Evolutionary conservation across 2,329 filamentous ascomycete species (phyloP).

Genomic region (Stylonectria norvegica): DNA sequence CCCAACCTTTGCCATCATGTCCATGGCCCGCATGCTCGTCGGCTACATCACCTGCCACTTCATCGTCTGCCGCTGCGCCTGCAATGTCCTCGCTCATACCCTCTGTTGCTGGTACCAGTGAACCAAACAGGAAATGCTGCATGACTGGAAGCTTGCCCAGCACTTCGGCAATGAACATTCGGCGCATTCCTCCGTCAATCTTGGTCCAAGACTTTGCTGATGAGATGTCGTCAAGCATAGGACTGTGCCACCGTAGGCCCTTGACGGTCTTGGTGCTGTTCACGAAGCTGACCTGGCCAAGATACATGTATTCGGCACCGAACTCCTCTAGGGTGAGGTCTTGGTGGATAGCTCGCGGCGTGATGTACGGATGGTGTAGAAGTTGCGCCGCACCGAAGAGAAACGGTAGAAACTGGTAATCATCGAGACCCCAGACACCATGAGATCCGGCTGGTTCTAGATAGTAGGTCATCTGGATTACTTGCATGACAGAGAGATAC

Average conservation of each 20-base stretch:
- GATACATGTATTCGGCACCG: conserved; percentile 77
- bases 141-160: conserved; percentile 92
- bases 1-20: conserved; percentile 71
- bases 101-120: conserved; percentile 72
- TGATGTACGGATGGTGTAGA: conserved; percentile 77
- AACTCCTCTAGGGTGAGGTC: conserved; percentile 84
- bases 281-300: conserved; percentile 90
- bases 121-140: conserved; percentile 97
- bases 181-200: conserved; percentile 90
- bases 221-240: conserved; percentile 97
- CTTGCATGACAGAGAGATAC: conserved; percentile 84
- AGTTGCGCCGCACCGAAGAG: conserved; percentile 91
- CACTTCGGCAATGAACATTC: conserved; percentile 95
- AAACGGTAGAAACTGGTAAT: conserved; percentile 96
- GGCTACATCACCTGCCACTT: conserved; percentile 57
- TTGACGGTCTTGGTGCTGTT: conserved; percentile 96
- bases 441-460: conserved; percentile 95
- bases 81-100: conserved; percentile 71
- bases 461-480: conserved; percentile 88
- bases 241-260: conserved; percentile 90
- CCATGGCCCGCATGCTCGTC: conserved; percentile 60
- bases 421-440: conserved; percentile 95
- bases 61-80: conserved; percentile 44
- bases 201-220: conserved; percentile 86
- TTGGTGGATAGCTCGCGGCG: conserved; percentile 79